These are phyloP conservation scores for Elongisporangium senticosum DNA, from an alignment of 352 stramenopile genomes.

Conservation along the genomic window DNA sequence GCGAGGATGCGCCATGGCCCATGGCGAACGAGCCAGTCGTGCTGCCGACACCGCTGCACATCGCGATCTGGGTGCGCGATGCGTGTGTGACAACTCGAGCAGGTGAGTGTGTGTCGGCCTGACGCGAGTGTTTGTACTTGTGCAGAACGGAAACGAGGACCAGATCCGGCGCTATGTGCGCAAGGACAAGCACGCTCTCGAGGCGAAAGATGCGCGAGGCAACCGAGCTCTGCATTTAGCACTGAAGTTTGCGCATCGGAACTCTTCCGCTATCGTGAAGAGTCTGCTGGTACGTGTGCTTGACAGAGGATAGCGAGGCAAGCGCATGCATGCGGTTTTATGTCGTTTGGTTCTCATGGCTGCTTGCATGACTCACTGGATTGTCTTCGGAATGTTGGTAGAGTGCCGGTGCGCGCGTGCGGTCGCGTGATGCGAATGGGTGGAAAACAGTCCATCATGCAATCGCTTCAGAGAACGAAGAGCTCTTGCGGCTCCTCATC, in stretches of 20 bases:
- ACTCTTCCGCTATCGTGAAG: constrained; percentile 48
- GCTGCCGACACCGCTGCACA: constrained; percentile 36
- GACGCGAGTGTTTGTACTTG: background rate
- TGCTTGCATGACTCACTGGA: background rate
- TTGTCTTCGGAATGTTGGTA: constrained; percentile 9
- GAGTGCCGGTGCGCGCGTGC: constrained; percentile 53
- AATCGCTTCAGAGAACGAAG: constrained; percentile 55
- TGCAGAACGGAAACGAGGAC: constrained; percentile 49
- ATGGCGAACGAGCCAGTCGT: background rate
- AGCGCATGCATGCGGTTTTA: background rate
- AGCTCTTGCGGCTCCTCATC: constrained; percentile 48
- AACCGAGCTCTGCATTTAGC: constrained; percentile 62
- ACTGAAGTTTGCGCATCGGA: constrained; percentile 61
- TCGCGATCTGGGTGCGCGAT: constrained; percentile 50
- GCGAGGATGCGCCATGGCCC: background rate
- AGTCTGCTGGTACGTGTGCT: constrained; percentile 35
- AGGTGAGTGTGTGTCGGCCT: background rate
- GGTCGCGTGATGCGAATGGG: constrained; percentile 45
- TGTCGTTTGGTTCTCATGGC: constrained; percentile 1
- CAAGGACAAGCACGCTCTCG: constrained; percentile 22
- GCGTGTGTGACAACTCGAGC: background rate
- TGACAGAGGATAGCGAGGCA: background rate
- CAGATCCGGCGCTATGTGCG: constrained; percentile 40
- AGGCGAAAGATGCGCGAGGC: constrained; percentile 44
- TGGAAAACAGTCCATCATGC: constrained; percentile 69